These are phyloP conservation scores for Globisporangium acanthophoron DNA, from an alignment of 352 stramenopile species.

Conservation along the genomic window DNA sequence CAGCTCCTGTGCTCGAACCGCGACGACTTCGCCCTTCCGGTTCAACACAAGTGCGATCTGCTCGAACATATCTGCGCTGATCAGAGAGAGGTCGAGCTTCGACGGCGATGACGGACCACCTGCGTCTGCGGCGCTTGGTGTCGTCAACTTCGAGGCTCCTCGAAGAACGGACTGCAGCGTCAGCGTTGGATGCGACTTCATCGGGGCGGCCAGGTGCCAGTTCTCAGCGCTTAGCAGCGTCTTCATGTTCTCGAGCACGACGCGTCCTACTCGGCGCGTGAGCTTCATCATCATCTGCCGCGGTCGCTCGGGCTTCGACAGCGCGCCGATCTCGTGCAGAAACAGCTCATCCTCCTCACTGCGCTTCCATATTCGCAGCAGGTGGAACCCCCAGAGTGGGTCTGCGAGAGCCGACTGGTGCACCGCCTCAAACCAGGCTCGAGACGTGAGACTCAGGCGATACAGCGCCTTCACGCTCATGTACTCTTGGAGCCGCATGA, in stretches of 20 bases:
- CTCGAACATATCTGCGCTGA: constrained; percentile 34
- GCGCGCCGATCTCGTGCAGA: constrained; percentile 31
- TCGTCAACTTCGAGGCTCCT: not conserved
- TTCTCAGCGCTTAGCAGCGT: constrained; percentile 33
- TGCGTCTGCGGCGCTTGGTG: not conserved
- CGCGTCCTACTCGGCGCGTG: constrained; percentile 35
- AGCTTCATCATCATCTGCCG: constrained; percentile 44
- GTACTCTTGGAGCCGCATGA: constrained; percentile 41
- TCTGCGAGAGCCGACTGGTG: constrained; percentile 31
- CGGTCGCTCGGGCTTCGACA: constrained; percentile 34
- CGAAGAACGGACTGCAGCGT: constrained; percentile 14
- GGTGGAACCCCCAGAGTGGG: constrained; percentile 38
- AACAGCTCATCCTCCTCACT: constrained; percentile 29
- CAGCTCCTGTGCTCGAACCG: constrained; percentile 40
- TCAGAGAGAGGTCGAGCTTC: not conserved
- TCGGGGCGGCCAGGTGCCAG: constrained; percentile 46
- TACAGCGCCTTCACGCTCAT: constrained; percentile 34
- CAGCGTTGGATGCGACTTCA: constrained; percentile 13
- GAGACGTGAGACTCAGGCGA: constrained; percentile 40
- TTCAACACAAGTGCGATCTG: constrained; percentile 46
- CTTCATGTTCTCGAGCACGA: constrained; percentile 51
- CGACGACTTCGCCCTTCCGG: constrained; percentile 40
- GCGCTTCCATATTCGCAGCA: constrained; percentile 37
- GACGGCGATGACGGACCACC: not conserved
- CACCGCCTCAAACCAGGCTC: constrained; percentile 43